Evolutionary conservation across 2,329 filamentous ascomycete genomes (phyloP).

Genomic region (Paecilomyces formosus): DNA sequence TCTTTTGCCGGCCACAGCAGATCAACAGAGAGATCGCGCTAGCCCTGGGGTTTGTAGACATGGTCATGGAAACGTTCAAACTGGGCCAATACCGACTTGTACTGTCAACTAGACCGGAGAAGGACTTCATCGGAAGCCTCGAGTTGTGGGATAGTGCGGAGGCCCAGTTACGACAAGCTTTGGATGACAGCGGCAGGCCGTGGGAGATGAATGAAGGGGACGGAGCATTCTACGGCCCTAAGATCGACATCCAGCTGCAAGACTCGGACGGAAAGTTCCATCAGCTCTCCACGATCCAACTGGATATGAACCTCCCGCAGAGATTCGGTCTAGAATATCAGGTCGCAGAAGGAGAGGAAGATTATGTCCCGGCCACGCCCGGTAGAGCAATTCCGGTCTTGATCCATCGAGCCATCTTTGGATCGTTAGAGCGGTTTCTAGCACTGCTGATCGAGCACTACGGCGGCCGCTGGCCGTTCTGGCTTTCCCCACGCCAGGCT

Average conservation of each 20-base stretch:
- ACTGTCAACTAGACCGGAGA: slow-evolving; percentile 68
- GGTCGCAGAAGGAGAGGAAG: slow-evolving; percentile 37
- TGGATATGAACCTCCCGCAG: slow-evolving; percentile 83
- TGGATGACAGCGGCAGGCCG: slow-evolving; percentile 55
- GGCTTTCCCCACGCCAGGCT: slow-evolving; percentile 74
- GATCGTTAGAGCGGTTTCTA: slow-evolving; percentile 77
- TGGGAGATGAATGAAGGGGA: slow-evolving; percentile 76
- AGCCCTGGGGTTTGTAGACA: slow-evolving; percentile 66
- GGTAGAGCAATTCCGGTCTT: slow-evolving; percentile 66
- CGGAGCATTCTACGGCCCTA: slow-evolving; percentile 85
- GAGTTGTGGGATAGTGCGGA: slow-evolving; percentile 66
- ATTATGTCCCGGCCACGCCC: slow-evolving; percentile 34
- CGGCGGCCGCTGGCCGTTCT: slow-evolving; percentile 75
- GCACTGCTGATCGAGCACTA: slow-evolving; percentile 80
- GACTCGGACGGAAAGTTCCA: slow-evolving; percentile 80
- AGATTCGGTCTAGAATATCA: slow-evolving; percentile 71
- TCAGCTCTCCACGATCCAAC: slow-evolving; percentile 80
- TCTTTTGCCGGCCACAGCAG: slow-evolving; percentile 75
- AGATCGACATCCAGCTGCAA: slow-evolving; percentile 77
- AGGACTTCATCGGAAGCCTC: slow-evolving; percentile 67
- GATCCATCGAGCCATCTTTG: slow-evolving; percentile 77
- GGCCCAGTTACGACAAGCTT: slow-evolving; percentile 54
- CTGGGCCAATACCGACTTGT: slow-evolving; percentile 68
- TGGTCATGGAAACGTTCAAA: slow-evolving; percentile 62
- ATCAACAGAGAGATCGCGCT: slow-evolving; percentile 66